These are phyloP conservation scores for Petunia hybrid DNA, from an alignment of 305 asterid species.

Conservation along the genomic window DNA sequence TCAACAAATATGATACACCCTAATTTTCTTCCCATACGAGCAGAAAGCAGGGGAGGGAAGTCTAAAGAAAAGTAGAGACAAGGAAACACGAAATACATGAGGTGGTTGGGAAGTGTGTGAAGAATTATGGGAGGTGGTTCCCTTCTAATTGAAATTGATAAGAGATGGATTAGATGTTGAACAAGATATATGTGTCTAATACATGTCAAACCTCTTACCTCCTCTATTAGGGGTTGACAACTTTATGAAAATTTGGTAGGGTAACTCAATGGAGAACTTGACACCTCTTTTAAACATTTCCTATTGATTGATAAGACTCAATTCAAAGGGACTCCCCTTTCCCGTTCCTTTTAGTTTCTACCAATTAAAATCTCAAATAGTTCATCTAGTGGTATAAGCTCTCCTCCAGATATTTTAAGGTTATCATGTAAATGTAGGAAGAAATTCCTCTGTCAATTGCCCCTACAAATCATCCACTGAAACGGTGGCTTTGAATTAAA, in stretches of 20 bases:
- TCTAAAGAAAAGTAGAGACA: not conserved
- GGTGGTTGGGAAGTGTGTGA: conserved; percentile 25
- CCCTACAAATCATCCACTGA: conserved; percentile 63
- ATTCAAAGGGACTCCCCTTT: conserved; percentile 29
- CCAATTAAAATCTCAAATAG: conserved; percentile 43
- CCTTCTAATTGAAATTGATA: conserved; percentile 41
- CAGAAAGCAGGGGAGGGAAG: not conserved
- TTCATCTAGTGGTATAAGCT: conserved; percentile 36
- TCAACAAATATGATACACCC: no score
- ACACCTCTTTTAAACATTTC: conserved; percentile 40
- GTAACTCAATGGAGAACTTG: conserved; percentile 42
- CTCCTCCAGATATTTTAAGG: conserved; percentile 39
- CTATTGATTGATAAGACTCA: conserved; percentile 54
- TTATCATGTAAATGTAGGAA: conserved; percentile 53
- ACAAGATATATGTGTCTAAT: conserved; percentile 26
- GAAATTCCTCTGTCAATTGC: conserved; percentile 51
- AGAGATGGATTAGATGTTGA: conserved; percentile 52
- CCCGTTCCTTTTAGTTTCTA: not conserved
- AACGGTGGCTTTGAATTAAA: no score
- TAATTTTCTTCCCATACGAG: not conserved
- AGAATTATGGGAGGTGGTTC: conserved; percentile 27
- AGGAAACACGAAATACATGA: not conserved
- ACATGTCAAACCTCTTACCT: conserved; percentile 22
- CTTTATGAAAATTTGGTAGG: conserved; percentile 34
- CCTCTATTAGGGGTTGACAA: conserved; percentile 33